A percentile compares a stretch with the other conserved stretches of the same genome.
These are phyloP conservation scores for Davidsoniella eucalypti DNA, from an alignment of 2,329 filamentous ascomycete genomes.

Conservation along the genomic window DNA sequence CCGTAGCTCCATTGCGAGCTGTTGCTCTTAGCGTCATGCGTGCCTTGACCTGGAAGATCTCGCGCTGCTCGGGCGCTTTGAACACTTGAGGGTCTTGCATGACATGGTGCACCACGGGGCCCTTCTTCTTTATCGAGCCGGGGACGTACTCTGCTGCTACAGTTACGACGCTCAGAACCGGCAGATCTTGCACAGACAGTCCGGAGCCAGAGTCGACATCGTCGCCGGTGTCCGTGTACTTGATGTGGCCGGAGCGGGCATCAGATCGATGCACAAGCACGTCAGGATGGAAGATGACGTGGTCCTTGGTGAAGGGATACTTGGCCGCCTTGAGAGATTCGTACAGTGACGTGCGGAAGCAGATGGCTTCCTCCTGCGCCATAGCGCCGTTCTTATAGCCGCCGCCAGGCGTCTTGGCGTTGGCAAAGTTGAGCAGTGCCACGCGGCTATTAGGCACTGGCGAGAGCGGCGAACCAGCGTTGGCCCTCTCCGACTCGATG, in stretches of 20 bases:
- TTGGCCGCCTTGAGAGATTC: constrained; percentile 28
- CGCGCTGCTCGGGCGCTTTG: constrained; percentile 26
- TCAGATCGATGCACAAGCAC: constrained; percentile 41
- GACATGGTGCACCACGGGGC: constrained; percentile 2
- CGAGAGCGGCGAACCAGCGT: neutral
- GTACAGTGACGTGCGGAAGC: constrained; percentile 42
- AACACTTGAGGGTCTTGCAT: constrained; percentile 23
- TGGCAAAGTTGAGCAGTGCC: constrained; percentile 5
- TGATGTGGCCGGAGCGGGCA: constrained; percentile 27
- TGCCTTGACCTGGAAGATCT: constrained; percentile 43
- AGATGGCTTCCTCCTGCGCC: constrained; percentile 55
- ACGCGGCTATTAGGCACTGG: neutral
- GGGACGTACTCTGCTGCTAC: constrained; percentile 39
- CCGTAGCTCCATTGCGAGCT: constrained; percentile 35
- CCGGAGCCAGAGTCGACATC: constrained; percentile 10
- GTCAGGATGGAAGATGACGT: constrained; percentile 42
- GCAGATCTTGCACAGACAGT: constrained; percentile 20
- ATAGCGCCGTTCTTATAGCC: constrained; percentile 44
- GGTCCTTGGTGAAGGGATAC: constrained; percentile 34
- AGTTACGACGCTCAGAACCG: constrained; percentile 42
- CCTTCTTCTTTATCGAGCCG: constrained; percentile 7
- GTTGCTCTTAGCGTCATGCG: constrained; percentile 42
- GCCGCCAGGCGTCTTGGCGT: constrained; percentile 33
- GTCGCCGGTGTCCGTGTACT: constrained; percentile 23
- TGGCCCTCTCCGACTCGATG: neutral